A percentile compares a stretch with the other conserved stretches of the same genome.
phyloP scores from a whole-genome alignment of 2,329 filamentous ascomycete genomes.

The Neophaeococcomyces mojaviensis region DNA sequence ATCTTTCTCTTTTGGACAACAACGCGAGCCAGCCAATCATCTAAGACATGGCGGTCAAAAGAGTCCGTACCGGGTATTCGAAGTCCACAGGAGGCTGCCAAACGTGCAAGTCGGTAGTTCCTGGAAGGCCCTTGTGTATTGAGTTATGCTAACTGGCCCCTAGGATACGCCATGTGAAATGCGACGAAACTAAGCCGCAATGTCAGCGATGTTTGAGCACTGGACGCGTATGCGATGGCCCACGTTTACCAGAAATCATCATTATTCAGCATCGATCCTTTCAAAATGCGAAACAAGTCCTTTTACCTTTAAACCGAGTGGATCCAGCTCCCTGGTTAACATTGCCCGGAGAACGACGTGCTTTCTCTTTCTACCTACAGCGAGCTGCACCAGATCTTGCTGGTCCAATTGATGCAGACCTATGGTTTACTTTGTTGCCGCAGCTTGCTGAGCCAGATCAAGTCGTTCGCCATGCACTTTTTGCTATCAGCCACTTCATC shows the following conservation, averaged over 20 bases:
- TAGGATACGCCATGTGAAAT: conserved; percentile 30
- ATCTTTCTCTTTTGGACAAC: conserved; percentile 8
- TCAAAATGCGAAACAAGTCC: neutral
- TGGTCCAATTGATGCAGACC: conserved; percentile 29
- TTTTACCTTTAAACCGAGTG: conserved; percentile 5
- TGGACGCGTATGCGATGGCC: conserved; percentile 30
- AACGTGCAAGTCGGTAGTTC: conserved; percentile 46
- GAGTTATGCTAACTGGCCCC: conserved; percentile 8
- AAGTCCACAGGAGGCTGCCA: conserved; percentile 38
- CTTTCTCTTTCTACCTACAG: conserved; percentile 33
- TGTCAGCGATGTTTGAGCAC: conserved; percentile 29
- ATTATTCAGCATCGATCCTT: conserved; percentile 5
- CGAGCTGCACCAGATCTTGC: conserved; percentile 26
- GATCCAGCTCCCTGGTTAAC: neutral
- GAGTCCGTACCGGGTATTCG: neutral
- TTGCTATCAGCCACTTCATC: conserved; percentile 31
- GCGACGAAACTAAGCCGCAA: conserved; percentile 28
- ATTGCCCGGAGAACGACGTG: conserved; percentile 26
- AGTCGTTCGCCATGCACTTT: conserved; percentile 34
- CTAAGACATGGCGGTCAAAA: neutral
- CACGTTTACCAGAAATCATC: neutral
- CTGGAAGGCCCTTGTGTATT: neutral
- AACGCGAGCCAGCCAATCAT: conserved; percentile 4
- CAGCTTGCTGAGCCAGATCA: conserved; percentile 30
- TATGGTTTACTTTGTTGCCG: conserved; percentile 31